Percentiles rank a stretch among this genome's conserved stretches.
Evolutionary conservation across 1,284 basidiomycete genomes (phyloP).

Genomic region (Golubevia pallescens): DNA sequence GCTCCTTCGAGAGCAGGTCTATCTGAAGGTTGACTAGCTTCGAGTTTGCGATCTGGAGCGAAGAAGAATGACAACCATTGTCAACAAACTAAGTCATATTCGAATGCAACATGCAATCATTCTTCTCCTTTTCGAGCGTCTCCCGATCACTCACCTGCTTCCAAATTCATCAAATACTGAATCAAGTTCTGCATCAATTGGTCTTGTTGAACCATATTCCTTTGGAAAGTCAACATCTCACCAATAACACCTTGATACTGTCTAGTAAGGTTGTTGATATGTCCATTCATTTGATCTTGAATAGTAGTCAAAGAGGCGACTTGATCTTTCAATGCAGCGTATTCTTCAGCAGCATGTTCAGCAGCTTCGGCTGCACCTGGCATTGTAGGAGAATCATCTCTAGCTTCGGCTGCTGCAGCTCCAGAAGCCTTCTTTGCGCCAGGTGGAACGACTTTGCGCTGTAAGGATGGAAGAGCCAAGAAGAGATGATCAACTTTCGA

Average conservation of each 20-base stretch:
- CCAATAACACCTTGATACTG: constrained; percentile 79
- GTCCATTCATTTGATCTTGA: constrained; percentile 52
- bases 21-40: constrained; percentile 6
- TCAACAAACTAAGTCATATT: too few relatives aligned
- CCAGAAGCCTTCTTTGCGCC: neutral
- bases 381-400: constrained; percentile 31
- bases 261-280: constrained; percentile 72
- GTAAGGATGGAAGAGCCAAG: neutral
- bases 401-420: neutral
- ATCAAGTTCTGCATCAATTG: constrained; percentile 81
- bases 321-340: constrained; percentile 41
- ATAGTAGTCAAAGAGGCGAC: constrained; percentile 35
- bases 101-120: too few relatives aligned
- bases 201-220: constrained; percentile 84
- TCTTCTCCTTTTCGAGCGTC: neutral
- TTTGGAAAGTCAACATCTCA: constrained; percentile 82
- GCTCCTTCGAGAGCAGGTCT: constrained; percentile 11
- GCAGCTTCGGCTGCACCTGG: constrained; percentile 17
- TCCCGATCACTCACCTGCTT: constrained; percentile 49
- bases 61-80: too few relatives aligned
- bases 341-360: constrained; percentile 31
- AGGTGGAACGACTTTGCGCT: neutral
- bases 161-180: constrained; percentile 78
- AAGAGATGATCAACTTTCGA: neutral
- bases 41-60: constrained; percentile 19